Conservation (phyloP, 768 basidiomycete genomes). For the Mycena vitilis region DNA sequence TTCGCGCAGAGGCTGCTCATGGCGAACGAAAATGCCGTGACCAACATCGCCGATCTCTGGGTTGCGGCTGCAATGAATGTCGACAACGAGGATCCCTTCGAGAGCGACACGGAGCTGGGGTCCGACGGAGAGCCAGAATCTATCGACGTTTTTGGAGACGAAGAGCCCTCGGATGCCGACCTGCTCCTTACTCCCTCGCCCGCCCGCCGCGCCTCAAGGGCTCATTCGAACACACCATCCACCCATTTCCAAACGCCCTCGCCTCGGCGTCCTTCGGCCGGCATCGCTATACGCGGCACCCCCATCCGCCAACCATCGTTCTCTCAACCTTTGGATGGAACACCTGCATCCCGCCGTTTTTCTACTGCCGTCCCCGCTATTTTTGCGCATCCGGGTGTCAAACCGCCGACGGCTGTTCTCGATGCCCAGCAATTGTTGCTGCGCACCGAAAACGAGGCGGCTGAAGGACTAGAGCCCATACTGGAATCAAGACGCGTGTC, state of each 20-base stretch:
- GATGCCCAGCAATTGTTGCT: conserved; percentile 75
- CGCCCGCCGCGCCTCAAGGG: conserved; percentile 28
- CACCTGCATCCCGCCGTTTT: conserved; percentile 61
- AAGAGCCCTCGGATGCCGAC: conserved; percentile 47
- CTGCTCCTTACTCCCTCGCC: conserved; percentile 28
- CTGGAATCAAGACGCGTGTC: conserved; percentile 57
- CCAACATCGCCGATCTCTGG: conserved; percentile 96
- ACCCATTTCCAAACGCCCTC: conserved; percentile 29
- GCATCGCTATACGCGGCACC: conserved; percentile 9
- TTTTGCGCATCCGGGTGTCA: conserved; percentile 86
- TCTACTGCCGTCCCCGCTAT: conserved; percentile 77
- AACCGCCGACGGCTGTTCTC: conserved; percentile 78
- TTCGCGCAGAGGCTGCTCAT: conserved; percentile 90
- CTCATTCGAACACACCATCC: conserved; percentile 8
- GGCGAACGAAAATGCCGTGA: conserved; percentile 95
- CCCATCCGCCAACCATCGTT: conserved; percentile 43
- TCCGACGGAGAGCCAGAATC: conserved; percentile 46
- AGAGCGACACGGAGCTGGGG: conserved; percentile 61
- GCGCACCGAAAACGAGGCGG: conserved; percentile 53
- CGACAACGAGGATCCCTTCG: conserved; percentile 88
- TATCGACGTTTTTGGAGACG: conserved; percentile 42
- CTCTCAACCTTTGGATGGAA: conserved; percentile 48
- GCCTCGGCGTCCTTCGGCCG: conserved; percentile 46
- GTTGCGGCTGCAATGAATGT: conserved; percentile 96
- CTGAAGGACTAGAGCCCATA: conserved; percentile 63